Conservation (phyloP, 2,329 filamentous ascomycete genomes). For the Ceratocystis papillata region DNA sequence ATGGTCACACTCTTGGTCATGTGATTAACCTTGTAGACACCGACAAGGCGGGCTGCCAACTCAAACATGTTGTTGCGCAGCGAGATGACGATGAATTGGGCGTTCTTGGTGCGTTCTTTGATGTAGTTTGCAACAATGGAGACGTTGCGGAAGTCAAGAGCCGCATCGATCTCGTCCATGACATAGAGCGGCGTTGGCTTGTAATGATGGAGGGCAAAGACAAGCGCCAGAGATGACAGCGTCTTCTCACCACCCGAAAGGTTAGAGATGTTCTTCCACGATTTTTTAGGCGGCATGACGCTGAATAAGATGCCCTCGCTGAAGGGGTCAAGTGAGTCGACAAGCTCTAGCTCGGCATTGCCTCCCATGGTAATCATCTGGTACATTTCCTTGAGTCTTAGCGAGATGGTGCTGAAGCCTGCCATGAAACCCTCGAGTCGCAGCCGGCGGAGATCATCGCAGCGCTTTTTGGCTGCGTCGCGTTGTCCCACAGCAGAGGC, state of each 20-base stretch:
- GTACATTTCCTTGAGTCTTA: constrained; percentile 98
- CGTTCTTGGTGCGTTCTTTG: constrained; percentile 98
- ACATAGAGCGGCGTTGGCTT: constrained; percentile 96
- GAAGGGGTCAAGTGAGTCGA: constrained; percentile 93
- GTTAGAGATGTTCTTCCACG: constrained; percentile 98
- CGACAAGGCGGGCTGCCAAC: constrained; percentile 84
- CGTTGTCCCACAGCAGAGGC: constrained; percentile 64
- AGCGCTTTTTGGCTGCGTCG: constrained; percentile 80
- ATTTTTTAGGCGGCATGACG: constrained; percentile 99
- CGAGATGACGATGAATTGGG: constrained; percentile 97
- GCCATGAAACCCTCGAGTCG: constrained; percentile 97
- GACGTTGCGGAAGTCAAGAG: constrained; percentile 94
- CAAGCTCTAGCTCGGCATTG: constrained; percentile 92
- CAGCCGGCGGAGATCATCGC: constrained; percentile 80
- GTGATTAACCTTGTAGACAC: constrained; percentile 99
- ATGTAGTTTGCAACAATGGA: constrained; percentile 98
- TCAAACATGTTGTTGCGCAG: constrained; percentile 99
- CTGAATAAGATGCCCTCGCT: constrained; percentile 93
- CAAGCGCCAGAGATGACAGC: constrained; percentile 77
- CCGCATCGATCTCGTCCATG: constrained; percentile 99
- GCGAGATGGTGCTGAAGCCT: constrained; percentile 85
- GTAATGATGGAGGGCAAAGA: constrained; percentile 98
- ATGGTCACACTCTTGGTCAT: constrained; percentile 92
- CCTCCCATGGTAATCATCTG: constrained; percentile 99
- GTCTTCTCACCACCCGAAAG: constrained; percentile 96